A percentile compares a stretch with the other conserved stretches of the same genome.
phyloP scores from a whole-genome alignment of 2,329 filamentous ascomycete genomes.

The Coccinonectria pachysandricola region DNA sequence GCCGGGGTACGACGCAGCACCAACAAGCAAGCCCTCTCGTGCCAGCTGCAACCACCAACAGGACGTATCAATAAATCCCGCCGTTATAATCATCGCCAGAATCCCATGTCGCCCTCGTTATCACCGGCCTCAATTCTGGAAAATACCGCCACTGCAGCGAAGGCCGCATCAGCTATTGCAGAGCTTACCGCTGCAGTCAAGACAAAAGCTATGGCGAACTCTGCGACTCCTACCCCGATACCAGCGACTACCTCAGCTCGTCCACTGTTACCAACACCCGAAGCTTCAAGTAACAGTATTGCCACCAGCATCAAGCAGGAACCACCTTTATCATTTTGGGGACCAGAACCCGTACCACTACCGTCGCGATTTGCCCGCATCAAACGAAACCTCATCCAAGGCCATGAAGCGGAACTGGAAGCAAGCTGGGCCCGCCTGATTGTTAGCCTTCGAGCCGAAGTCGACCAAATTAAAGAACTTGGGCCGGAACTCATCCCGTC shows the following conservation, averaged over 20 bases:
- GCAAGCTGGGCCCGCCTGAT: slow-evolving; percentile 46
- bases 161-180: not conserved
- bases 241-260: slow-evolving; percentile 1
- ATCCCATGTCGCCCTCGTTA: not conserved
- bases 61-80: slow-evolving; percentile 1
- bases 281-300: not conserved
- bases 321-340: slow-evolving; percentile 46
- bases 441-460: slow-evolving; percentile 39
- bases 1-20: no score
- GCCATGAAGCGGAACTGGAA: slow-evolving; percentile 43
- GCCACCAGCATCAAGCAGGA: slow-evolving; percentile 30
- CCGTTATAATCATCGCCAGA: no score
- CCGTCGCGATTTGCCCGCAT: slow-evolving; percentile 47
- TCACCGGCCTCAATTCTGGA: not conserved
- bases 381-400: slow-evolving; percentile 43
- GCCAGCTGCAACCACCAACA: no score
- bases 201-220: no score
- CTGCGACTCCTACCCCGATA: no score
- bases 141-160: not conserved
- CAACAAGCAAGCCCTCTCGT: no score
- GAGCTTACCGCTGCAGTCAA: not conserved
- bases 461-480: slow-evolving; percentile 39
- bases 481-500: slow-evolving; percentile 44
- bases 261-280: slow-evolving; percentile 1
- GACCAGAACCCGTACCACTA: slow-evolving; percentile 45